Evolutionary conservation across 352 stramenopile genomes (phyloP), one percentile per base, ranked within the genome.

Genomic region (Globisporangium alternatum): DNA sequence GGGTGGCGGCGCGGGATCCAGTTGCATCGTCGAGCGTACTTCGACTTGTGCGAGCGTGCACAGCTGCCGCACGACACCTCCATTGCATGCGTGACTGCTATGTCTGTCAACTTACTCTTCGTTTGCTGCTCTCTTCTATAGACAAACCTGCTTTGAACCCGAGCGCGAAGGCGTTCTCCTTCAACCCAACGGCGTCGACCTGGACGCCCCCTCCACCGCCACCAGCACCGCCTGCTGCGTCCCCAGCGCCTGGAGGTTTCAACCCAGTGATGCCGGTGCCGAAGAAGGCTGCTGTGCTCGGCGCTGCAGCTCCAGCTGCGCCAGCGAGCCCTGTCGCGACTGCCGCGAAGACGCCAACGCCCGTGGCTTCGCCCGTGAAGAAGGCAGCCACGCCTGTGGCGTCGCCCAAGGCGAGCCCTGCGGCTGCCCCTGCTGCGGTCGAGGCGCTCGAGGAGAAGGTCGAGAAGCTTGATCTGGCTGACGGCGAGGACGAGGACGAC

Each of bases 181-280:
- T 94, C 73, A 94, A 94, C 70, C 81, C 81, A 13, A 62, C 68
- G 31, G 85, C 85, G 12, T 74, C 72, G 21, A 74, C 83, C 10
- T 94, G 81, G 81, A 68, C 83, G 37, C 68, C 75, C 31, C 80
- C 84, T 35, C 80, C 84, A 15, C 65, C 83, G 19, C 77, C 80
- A 44, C 62, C 57, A 63, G 28, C 55, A n/a, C 61, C 57, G 21
- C 56, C 61, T 37, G 53, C 67, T 19, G 62, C 66, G 7, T 73
- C 78, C 10, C 72, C 77, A 13, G 70, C 75, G 15, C 45, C 70
- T 5, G 57, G 71, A 12, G 65, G 70, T 2, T 90, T 92, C 57
- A 86, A 90, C 62, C 65, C 81, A 2, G 76, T 80, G 6, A 92
- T 92, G 83, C 83, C 83, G 0, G 78, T 86, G 53, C 83, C 83